A percentile compares a stretch with the other conserved stretches of the same genome.
These are phyloP conservation scores for Sporothrix phasma DNA, from an alignment of 2,329 filamentous ascomycete genomes.

Conservation along the genomic window DNA sequence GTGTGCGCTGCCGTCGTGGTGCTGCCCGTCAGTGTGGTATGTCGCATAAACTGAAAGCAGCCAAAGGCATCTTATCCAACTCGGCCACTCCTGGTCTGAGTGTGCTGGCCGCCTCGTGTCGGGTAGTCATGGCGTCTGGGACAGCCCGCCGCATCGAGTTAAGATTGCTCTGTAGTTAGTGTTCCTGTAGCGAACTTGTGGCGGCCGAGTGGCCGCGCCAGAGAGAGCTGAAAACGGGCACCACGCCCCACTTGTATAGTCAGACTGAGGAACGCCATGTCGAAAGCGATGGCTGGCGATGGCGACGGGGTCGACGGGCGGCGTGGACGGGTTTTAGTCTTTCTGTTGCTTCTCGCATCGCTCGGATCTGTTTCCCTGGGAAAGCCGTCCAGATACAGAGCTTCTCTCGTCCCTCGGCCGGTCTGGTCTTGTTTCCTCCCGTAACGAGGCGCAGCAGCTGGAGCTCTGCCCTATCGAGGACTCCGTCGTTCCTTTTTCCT, in stretches of 20 bases:
- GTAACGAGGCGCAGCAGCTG: slow-evolving; percentile 13
- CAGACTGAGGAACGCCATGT: background rate
- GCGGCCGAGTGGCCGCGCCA: background rate
- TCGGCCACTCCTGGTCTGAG: too few species aligned
- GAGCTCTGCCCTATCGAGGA: too few species aligned
- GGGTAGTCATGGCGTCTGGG: background rate
- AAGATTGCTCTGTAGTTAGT: background rate
- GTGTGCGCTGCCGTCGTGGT: too few species aligned
- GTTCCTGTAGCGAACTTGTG: background rate
- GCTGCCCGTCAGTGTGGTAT: too few species aligned
- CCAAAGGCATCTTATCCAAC: background rate
- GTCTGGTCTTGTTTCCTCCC: background rate
- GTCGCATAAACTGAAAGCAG: too few species aligned
- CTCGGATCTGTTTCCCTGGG: background rate
- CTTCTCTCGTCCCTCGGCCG: background rate
- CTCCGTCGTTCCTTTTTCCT: too few species aligned
- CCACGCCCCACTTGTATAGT: slow-evolving; percentile 8
- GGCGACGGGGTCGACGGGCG: background rate
- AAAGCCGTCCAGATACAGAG: background rate
- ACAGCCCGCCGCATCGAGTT: background rate
- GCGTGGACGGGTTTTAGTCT: too few species aligned
- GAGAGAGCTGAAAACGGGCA: background rate
- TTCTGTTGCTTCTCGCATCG: background rate
- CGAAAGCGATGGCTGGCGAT: background rate
- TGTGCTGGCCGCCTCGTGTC: background rate